A percentile compares a stretch with the other conserved stretches of the same genome.
These are phyloP conservation scores for Pleurotus citrinopileatus DNA, from an alignment of 768 basidiomycete species.

Conservation along the genomic window DNA sequence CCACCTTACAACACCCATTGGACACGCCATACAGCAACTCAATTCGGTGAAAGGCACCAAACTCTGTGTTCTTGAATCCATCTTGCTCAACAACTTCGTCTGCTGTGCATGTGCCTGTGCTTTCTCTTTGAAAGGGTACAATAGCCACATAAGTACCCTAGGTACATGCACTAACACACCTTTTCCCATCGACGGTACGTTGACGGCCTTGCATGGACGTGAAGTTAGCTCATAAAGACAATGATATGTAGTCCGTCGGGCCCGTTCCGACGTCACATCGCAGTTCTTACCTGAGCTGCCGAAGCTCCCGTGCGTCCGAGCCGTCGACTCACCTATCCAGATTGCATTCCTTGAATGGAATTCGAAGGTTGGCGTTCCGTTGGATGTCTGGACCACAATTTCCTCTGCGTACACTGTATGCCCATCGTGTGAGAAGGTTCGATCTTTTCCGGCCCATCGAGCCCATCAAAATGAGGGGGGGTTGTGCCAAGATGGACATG, in stretches of 20 bases:
- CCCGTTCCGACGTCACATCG: not conserved
- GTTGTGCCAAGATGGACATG: too few relatives aligned
- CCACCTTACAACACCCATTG: not conserved
- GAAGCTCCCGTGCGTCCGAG: too few relatives aligned
- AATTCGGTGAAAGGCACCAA: not conserved
- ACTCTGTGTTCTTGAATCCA: not conserved
- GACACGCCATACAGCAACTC: not conserved
- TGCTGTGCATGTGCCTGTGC: not conserved
- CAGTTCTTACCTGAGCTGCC: too few relatives aligned
- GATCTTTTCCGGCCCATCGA: slow-evolving; percentile 2
- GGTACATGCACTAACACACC: not conserved
- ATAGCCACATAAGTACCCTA: not conserved
- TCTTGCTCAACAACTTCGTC: not conserved
- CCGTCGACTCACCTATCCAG: not conserved
- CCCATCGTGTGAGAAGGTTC: slow-evolving; percentile 1
- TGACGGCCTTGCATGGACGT: not conserved
- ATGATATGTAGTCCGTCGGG: not conserved
- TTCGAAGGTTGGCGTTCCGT: slow-evolving; percentile 13
- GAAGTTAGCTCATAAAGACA: not conserved
- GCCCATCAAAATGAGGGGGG: too few relatives aligned
- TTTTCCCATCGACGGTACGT: not conserved
- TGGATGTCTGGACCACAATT: slow-evolving; percentile 14
- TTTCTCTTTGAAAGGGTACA: not conserved
- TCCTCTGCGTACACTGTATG: slow-evolving; percentile 13
- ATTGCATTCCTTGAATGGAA: slow-evolving; percentile 16